phyloP scores from a whole-genome alignment of 2,329 filamentous ascomycete genomes.

The Xylariales sp. region DNA sequence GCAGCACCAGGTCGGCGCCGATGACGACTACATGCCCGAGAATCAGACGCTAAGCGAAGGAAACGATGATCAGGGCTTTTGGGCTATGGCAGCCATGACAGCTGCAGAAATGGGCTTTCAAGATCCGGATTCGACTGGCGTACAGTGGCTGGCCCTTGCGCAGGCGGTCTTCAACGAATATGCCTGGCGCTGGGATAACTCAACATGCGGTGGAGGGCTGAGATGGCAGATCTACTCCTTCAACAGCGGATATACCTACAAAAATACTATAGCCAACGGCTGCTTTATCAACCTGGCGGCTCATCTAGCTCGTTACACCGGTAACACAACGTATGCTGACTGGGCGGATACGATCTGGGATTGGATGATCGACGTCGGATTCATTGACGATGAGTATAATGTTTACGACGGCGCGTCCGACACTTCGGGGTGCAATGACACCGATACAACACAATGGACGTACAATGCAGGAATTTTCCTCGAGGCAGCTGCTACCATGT shows the following conservation, averaged over 20 bases:
- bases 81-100: conserved; percentile 77
- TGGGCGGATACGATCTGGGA: conserved; percentile 71
- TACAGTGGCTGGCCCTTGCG: conserved; percentile 73
- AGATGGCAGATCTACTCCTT: conserved; percentile 83
- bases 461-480: conserved; percentile 26
- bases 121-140: conserved; percentile 56
- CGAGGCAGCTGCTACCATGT: conserved; percentile 32
- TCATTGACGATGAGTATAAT: conserved; percentile 52
- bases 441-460: conserved; percentile 22
- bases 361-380: conserved; percentile 52
- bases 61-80: conserved; percentile 79
- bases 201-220: conserved; percentile 67
- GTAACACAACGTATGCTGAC: conserved; percentile 71
- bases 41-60: conserved; percentile 59
- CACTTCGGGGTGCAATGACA: conserved; percentile 21
- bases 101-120: conserved; percentile 75
- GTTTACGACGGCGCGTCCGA: conserved; percentile 52
- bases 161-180: conserved; percentile 81
- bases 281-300: conserved; percentile 67
- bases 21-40: conserved; percentile 60
- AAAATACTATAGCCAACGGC: conserved; percentile 65
- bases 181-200: conserved; percentile 62
- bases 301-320: conserved; percentile 72
- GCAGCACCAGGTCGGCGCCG: conserved; percentile 55
- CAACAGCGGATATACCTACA: conserved; percentile 68